These are phyloP conservation scores for Didymella exigua DNA, from an alignment of 2,329 filamentous ascomycete genomes.

Conservation along the genomic window DNA sequence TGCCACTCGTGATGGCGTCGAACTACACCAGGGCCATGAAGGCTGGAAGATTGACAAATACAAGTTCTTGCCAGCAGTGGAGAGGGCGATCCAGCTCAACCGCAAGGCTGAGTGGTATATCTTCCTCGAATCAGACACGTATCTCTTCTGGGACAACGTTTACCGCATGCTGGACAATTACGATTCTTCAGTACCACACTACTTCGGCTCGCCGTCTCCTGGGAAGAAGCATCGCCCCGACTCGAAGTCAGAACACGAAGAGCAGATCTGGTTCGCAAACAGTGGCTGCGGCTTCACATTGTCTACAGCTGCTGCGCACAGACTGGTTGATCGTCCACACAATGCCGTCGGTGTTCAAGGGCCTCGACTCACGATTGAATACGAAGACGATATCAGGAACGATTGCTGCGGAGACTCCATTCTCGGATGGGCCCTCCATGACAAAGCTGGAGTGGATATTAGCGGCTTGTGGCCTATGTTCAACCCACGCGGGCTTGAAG, in stretches of 20 bases:
- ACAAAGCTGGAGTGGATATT: conserved; percentile 26
- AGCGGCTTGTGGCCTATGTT: conserved; percentile 47
- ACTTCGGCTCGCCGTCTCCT: conserved; percentile 38
- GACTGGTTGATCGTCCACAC: conserved; percentile 44
- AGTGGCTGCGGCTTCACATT: conserved; percentile 47
- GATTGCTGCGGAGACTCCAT: conserved; percentile 50
- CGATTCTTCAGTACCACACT: conserved; percentile 35
- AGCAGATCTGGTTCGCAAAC: conserved; percentile 45
- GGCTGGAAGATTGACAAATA: conserved; percentile 52
- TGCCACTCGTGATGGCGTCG: conserved; percentile 12
- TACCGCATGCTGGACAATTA: conserved; percentile 41
- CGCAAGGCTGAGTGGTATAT: conserved; percentile 26
- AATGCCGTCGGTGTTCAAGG: conserved; percentile 21
- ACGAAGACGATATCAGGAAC: conserved; percentile 15
- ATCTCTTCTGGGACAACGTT: conserved; percentile 33
- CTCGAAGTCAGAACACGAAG: conserved; percentile 38
- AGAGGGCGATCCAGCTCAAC: conserved; percentile 47
- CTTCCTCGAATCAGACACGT: conserved; percentile 32
- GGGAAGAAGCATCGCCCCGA: conserved; percentile 23
- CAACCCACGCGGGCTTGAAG: conserved; percentile 45
- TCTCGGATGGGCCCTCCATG: conserved; percentile 28
- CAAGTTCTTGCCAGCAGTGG: conserved; percentile 59
- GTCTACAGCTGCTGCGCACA: conserved; percentile 56
- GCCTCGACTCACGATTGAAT: conserved; percentile 18
- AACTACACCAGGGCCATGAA: conserved; percentile 40